Evolutionary conservation across 352 stramenopile species (phyloP).

Genomic region (Globisporangium solare): DNA sequence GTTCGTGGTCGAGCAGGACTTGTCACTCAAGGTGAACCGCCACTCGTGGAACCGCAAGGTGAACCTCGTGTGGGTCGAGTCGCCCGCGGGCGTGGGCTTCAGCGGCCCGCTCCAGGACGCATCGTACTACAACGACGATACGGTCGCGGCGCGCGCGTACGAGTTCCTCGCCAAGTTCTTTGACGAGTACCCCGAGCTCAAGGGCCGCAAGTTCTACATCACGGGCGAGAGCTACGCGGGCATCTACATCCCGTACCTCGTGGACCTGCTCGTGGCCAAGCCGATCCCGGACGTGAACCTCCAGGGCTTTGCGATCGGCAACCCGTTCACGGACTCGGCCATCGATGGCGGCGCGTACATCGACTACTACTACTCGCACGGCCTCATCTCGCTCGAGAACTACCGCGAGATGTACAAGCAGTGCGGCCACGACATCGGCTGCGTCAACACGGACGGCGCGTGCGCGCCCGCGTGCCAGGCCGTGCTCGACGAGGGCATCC

Average conservation of each 20-base stretch:
- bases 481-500: constrained; percentile 47
- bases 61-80: constrained; percentile 79
- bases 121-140: constrained; percentile 81
- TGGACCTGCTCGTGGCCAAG: constrained; percentile 63
- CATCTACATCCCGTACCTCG: constrained; percentile 89
- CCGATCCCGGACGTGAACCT: constrained; percentile 67
- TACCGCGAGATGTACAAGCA: constrained; percentile 57
- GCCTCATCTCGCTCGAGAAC: constrained; percentile 72
- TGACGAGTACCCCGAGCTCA: constrained; percentile 62
- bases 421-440: constrained; percentile 54
- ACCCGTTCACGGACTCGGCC: constrained; percentile 58
- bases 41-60: constrained; percentile 78
- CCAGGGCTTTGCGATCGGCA: constrained; percentile 74
- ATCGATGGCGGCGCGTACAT: constrained; percentile 72
- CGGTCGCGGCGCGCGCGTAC: constrained; percentile 69
- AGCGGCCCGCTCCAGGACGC: constrained; percentile 47
- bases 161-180: constrained; percentile 76
- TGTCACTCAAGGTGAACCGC: constrained; percentile 56
- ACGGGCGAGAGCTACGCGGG: constrained; percentile 83
- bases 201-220: constrained; percentile 76
- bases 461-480: constrained; percentile 40
- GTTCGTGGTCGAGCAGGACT: constrained; percentile 54
- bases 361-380: constrained; percentile 86
- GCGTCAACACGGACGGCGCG: constrained; percentile 46
- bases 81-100: constrained; percentile 70